Evolutionary conservation across 1,284 basidiomycete species (phyloP).

Genomic region (Rhodotorula sp.): DNA sequence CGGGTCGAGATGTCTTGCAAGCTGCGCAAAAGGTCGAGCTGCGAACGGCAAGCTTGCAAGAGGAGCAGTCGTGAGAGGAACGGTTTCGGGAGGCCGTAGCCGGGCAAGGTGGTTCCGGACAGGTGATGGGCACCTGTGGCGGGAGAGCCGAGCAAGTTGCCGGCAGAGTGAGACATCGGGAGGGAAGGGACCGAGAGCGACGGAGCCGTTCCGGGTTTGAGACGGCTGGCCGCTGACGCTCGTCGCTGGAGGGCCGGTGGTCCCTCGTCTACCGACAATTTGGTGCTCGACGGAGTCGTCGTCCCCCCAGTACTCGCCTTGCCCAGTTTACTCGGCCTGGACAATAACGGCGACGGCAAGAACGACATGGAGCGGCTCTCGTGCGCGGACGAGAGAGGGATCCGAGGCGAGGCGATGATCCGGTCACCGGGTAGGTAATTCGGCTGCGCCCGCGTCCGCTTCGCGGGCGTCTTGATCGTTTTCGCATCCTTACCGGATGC

Average conservation of each 20-base stretch:
- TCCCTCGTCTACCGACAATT: neutral
- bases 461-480: conserved; percentile 2
- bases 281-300: neutral
- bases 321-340: neutral
- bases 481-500: conserved; percentile 4
- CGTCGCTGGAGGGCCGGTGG: conserved; percentile 8
- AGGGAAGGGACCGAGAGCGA: conserved; percentile 38
- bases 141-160: conserved; percentile 53
- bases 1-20: conserved; percentile 92
- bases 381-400: conserved; percentile 5
- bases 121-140: conserved; percentile 6
- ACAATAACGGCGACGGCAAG: conserved; percentile 25
- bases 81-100: conserved; percentile 68
- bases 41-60: conserved; percentile 85
- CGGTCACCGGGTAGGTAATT: conserved; percentile 37
- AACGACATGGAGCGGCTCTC: conserved; percentile 19
- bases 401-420: conserved; percentile 23
- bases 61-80: conserved; percentile 61
- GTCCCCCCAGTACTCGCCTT: neutral
- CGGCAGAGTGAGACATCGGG: conserved; percentile 56
- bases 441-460: conserved; percentile 18
- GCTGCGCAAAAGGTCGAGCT: conserved; percentile 83
- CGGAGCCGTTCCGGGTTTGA: conserved; percentile 21
- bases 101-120: conserved; percentile 51
- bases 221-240: conserved; percentile 4